These are phyloP conservation scores for Vaccinium macrocarpon DNA, from an alignment of 148 eudicot genomes.

Conservation along the genomic window DNA sequence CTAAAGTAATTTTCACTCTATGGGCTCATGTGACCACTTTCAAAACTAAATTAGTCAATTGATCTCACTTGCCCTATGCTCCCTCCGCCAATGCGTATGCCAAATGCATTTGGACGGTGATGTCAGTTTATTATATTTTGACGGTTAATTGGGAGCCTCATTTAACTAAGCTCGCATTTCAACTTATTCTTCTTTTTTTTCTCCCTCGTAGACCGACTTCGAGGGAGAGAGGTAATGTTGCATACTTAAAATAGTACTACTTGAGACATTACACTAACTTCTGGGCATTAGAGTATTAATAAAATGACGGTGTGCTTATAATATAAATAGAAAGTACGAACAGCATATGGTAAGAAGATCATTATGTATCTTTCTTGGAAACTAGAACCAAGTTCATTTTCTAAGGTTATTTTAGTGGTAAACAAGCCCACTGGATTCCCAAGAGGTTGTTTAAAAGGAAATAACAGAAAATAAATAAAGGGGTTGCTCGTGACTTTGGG, in stretches of 20 bases:
- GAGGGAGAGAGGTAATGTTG: background rate
- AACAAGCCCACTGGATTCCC: constrained; percentile 12
- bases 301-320: background rate
- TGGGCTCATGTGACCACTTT: no score
- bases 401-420: background rate
- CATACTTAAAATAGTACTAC: background rate
- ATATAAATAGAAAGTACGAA: background rate
- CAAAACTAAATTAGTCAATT: no score
- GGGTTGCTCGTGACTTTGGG: background rate
- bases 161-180: background rate
- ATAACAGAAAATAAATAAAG: background rate
- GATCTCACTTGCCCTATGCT: no score
- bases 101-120: no score
- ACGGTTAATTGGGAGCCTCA: background rate
- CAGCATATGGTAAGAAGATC: background rate
- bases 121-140: no score
- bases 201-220: background rate
- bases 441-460: background rate
- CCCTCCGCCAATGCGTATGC: no score
- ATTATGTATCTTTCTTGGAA: constrained; percentile 5
- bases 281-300: background rate
- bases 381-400: background rate
- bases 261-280: background rate
- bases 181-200: background rate
- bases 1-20: no score